Conservation (phyloP, 805 yeast species). For the Saccharomyces kudriavzevii region DNA sequence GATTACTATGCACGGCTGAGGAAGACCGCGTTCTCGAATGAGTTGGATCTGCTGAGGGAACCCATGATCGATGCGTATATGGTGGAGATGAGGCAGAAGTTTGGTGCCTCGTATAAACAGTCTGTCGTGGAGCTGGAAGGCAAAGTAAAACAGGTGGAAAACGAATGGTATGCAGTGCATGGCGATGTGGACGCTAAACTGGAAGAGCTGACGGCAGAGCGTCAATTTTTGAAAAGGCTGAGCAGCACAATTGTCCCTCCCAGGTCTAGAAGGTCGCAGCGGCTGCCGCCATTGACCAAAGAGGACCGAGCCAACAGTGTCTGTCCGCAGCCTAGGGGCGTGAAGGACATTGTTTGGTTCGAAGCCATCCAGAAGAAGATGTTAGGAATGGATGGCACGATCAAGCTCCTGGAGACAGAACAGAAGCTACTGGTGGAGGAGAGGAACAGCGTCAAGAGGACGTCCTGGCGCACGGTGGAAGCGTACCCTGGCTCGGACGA, state of each 20-base stretch:
- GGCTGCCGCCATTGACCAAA: slow-evolving; percentile 5
- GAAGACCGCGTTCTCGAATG: neutral
- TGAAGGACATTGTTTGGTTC: neutral
- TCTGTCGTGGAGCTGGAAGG: neutral
- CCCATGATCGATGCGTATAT: neutral
- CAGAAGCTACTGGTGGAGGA: neutral
- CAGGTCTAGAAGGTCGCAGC: neutral
- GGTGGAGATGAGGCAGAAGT: neutral
- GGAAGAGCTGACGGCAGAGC: neutral
- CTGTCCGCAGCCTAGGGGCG: neutral
- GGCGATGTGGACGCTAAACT: neutral
- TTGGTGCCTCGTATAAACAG: neutral
- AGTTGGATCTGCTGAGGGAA: neutral
- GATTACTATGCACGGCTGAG: neutral
- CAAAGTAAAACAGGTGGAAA: neutral
- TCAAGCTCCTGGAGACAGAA: neutral
- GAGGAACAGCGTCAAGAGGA: neutral
- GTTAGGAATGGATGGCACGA: neutral
- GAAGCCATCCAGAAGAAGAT: neutral
- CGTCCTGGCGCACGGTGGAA: slow-evolving; percentile 10
- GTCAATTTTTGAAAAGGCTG: neutral
- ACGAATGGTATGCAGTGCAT: neutral
- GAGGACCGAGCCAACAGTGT: slow-evolving; percentile 6
- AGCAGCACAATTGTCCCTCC: neutral
- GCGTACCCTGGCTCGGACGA: slow-evolving; percentile 15